phyloP scores from a whole-genome alignment of 495 filamentous ascomycete genomes.

The Lindgomyces ingoldianus region DNA sequence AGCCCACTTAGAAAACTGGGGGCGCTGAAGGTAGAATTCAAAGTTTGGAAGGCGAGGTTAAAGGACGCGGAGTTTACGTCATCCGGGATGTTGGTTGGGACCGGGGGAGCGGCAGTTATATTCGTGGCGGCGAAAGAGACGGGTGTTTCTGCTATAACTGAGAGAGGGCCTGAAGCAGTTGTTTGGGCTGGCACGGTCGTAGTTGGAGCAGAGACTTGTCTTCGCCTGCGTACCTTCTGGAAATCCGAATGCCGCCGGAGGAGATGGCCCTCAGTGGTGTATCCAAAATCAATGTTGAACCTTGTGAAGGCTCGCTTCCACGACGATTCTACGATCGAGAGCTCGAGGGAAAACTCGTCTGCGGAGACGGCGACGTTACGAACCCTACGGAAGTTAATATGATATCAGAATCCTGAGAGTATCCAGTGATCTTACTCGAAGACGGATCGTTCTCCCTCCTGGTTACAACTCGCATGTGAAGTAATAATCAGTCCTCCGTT shows the following conservation, averaged over 20 bases:
- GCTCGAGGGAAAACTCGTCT: slow-evolving; percentile 21
- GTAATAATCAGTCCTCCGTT: slow-evolving; percentile 28
- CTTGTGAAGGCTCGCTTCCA: slow-evolving; percentile 26
- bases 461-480: slow-evolving; percentile 30
- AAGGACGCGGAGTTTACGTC: slow-evolving; percentile 4
- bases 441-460: slow-evolving; percentile 28
- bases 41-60: slow-evolving; percentile 15
- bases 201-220: background rate
- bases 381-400: slow-evolving; percentile 16
- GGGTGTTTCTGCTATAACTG: background rate
- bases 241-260: slow-evolving; percentile 24
- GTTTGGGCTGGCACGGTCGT: background rate
- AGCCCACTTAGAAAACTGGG: background rate
- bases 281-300: slow-evolving; percentile 33
- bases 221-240: slow-evolving; percentile 1
- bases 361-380: background rate
- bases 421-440: slow-evolving; percentile 26
- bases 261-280: slow-evolving; percentile 27
- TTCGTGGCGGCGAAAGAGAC: background rate
- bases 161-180: background rate
- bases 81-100: slow-evolving; percentile 16
- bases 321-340: slow-evolving; percentile 13
- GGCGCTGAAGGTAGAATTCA: slow-evolving; percentile 22
- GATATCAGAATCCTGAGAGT: too few relatives aligned
- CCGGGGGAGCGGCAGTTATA: background rate